Evolutionary conservation across 345 rosid genomes (phyloP), one percentile per base, ranked within the genome.

Genomic region (Bruguiera parviflora): DNA sequence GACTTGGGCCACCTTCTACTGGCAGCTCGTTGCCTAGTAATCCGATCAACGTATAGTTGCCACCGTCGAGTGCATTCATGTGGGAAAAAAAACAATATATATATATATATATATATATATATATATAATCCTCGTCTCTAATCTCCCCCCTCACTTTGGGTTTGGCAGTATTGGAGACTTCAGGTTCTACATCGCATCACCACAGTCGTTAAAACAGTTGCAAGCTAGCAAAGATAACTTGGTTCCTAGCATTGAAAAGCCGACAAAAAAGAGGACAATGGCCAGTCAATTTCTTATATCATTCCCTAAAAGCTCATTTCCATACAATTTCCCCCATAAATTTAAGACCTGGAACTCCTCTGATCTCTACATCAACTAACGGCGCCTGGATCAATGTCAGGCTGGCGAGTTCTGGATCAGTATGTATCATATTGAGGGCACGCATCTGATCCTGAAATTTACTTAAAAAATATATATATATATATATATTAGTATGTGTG

Each of bases 311-410:
- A 27, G 47, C 53, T 90, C 78, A 95, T 85, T 90, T 95, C 99
- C 99, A 95, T 61, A 95, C 65, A 29, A 92, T 92, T 74, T 95
- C 92, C 6, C 99, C 98, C 80, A 92, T 57, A 68, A 95, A 95
- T 70, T 77, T 84, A 61, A 95, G 94, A 43, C 97, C 99, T 13
- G 96, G 96, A 52, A 92, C 97, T 35, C 99, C 97, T 80, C 97
- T 87, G 66, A 95, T 95, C 89, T 95, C 99, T 68, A 90, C 87
- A 77, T 94, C 99, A 15, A 91, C 96, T 52, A 95, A 77, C 31
- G 97, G 99, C 33, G 96, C 95, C 73, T 87, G 74, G 79, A 92
- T 85, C 65, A 92, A 49, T 66, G 78, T 80, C 85, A 95, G 80
- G 67, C 80, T 81, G 25, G 96, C 81, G 74, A 92, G 96, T 65